Evolutionary conservation across 371 early-diverging fungal genomes (phyloP), one percentile per base, ranked within the genome.

Genomic region (Chytridiales sp.): DNA sequence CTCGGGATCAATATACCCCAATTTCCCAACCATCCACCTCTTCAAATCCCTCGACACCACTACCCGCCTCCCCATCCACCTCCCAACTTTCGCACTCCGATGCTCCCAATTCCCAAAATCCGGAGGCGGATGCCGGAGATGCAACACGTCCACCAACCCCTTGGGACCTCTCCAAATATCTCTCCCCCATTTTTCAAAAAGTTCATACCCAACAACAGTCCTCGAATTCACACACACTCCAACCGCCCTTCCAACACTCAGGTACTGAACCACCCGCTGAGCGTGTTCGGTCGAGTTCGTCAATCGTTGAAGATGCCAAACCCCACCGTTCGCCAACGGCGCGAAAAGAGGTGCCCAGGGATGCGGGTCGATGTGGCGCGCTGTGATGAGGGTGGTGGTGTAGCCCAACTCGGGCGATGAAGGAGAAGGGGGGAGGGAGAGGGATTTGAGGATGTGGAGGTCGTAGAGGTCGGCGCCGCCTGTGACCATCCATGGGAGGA

Each of bases 391-490:
- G 1, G 56, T 56, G 1, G 36, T 62, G n/a, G n/a, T n/a, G n/a
- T n/a, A n/a, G n/a, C n/a, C n/a, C n/a, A n/a, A n/a, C n/a, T n/a
- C n/a, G n/a, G n/a, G n/a, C n/a, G n/a, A n/a, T n/a, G n/a, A n/a
- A n/a, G n/a, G n/a, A n/a, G n/a, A n/a, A n/a, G n/a, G n/a, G n/a
- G n/a, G n/a, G n/a, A n/a, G n/a, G n/a, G n/a, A n/a, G n/a, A 55
- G 24, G 5, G 63, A 46, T 19, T 22, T 19, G 17, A 68, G 56
- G 17, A 67, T 61, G 21, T 58, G 35, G 6, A 61, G n/a, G 41
- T 71, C 71, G 46, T 67, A 71, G 3, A 68, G 38, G 39, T 71
- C 71, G 4, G 71, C 71, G 9, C 71, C 71, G 1, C 71, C 71
- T 9, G 62, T 64, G 0, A 64, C 67, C 66, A 67, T 68, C 71